phyloP scores from a whole-genome alignment of 2,329 filamentous ascomycete species.

The Aspergillus neoniger region DNA sequence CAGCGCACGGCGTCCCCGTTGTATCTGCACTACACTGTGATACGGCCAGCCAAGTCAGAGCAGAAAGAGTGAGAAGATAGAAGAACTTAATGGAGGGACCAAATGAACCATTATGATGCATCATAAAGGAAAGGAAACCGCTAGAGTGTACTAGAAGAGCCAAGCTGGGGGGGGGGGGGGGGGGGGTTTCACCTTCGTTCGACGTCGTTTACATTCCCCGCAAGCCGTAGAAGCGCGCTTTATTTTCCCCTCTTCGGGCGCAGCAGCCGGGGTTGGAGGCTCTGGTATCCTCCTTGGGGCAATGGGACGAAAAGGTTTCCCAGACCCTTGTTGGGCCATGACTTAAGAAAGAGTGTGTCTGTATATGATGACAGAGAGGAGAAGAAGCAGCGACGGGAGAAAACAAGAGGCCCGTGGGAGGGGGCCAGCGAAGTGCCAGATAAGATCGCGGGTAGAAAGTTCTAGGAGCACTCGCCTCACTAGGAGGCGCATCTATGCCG shows the following conservation, averaged over 20 bases:
- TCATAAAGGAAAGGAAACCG: neutral
- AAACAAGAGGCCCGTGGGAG: neutral
- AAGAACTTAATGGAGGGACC: neutral
- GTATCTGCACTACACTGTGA: slow-evolving; percentile 32
- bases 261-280: slow-evolving; percentile 18
- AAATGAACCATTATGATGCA: neutral
- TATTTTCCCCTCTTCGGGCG: slow-evolving; percentile 34
- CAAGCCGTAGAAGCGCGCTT: slow-evolving; percentile 42
- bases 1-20: slow-evolving; percentile 32
- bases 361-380: neutral
- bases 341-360: slow-evolving; percentile 11
- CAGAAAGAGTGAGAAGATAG: slow-evolving; percentile 16
- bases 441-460: slow-evolving; percentile 3
- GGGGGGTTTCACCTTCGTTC: slow-evolving; percentile 36
- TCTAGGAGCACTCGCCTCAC: slow-evolving; percentile 15
- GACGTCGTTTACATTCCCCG: slow-evolving; percentile 39
- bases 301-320: slow-evolving; percentile 33
- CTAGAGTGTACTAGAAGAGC: neutral
- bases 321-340: slow-evolving; percentile 32
- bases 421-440: neutral
- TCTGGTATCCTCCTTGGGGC: slow-evolving; percentile 31
- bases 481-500: slow-evolving; percentile 17
- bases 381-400: neutral
- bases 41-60: slow-evolving; percentile 1
- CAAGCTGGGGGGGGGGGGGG: neutral